Evolutionary conservation across 768 basidiomycete species (phyloP).

Genomic region (Suillus weaverae): DNA sequence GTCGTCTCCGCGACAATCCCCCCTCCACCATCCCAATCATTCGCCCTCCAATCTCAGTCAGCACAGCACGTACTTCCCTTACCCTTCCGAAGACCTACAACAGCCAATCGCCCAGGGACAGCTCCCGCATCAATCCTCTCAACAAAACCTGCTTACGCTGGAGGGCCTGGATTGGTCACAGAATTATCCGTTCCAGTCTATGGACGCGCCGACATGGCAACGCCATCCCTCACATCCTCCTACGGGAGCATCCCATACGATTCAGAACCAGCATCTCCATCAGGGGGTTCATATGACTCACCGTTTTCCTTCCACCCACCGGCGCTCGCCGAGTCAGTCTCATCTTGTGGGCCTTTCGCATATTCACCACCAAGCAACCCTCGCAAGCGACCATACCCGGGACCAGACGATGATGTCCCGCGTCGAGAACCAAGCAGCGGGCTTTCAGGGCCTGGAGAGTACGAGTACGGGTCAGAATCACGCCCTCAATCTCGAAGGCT

Average conservation of each 20-base stretch:
- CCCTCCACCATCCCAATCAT: slow-evolving; percentile 41
- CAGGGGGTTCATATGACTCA: slow-evolving; percentile 47
- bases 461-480: slow-evolving; percentile 73
- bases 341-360: slow-evolving; percentile 32
- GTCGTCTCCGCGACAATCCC: slow-evolving; percentile 74
- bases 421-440: slow-evolving; percentile 37
- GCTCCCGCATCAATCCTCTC: slow-evolving; percentile 61
- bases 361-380: slow-evolving; percentile 42
- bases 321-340: slow-evolving; percentile 40
- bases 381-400: slow-evolving; percentile 63
- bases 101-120: slow-evolving; percentile 66
- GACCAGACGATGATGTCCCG: slow-evolving; percentile 42
- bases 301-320: slow-evolving; percentile 82
- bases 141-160: slow-evolving; percentile 44
- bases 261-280: slow-evolving; percentile 26
- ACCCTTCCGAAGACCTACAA: slow-evolving; percentile 55
- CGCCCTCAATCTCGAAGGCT: slow-evolving; percentile 78
- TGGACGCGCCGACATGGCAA: slow-evolving; percentile 44
- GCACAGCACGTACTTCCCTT: slow-evolving; percentile 55
- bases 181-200: slow-evolving; percentile 41
- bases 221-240: slow-evolving; percentile 27
- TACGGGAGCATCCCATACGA: slow-evolving; percentile 21
- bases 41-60: slow-evolving; percentile 43
- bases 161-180: slow-evolving; percentile 55
- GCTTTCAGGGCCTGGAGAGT: slow-evolving; percentile 37